Percentiles rank a stretch among this genome's conserved stretches.
Conservation (phyloP, 1,284 basidiomycete genomes). For the Vanrija sp. region DNA sequence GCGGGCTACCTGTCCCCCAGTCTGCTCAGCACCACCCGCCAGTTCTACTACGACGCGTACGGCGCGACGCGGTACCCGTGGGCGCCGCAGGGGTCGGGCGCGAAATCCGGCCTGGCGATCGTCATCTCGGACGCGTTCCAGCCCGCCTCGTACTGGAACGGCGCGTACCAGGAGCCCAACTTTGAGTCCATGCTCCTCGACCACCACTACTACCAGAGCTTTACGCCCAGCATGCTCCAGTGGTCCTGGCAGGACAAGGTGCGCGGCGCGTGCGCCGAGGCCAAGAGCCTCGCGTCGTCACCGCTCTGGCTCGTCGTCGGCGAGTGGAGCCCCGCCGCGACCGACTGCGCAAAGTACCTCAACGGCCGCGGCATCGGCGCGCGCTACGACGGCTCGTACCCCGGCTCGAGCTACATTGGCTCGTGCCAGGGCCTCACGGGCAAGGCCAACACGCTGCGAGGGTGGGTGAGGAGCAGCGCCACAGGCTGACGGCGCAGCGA, state of each 20-base stretch:
- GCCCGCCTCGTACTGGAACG: conserved; percentile 66
- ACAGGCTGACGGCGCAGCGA: conserved; percentile 39
- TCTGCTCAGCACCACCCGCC: conserved; percentile 57
- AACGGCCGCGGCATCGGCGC: conserved; percentile 68
- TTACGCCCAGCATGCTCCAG: conserved; percentile 59
- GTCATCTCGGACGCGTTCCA: conserved; percentile 86
- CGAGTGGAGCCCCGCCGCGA: conserved; percentile 70
- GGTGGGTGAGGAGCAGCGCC: conserved; percentile 19
- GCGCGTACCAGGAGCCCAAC: conserved; percentile 60
- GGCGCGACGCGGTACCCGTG: conserved; percentile 70
- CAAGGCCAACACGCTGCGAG: conserved; percentile 62
- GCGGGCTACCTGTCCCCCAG: conserved; percentile 63
- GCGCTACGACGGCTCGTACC: conserved; percentile 71
- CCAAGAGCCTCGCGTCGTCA: conserved; percentile 54
- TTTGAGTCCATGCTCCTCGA: conserved; percentile 71
- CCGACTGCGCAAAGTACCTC: conserved; percentile 79
- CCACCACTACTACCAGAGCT: conserved; percentile 77
- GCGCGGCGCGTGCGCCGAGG: conserved; percentile 55
- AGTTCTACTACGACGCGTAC: conserved; percentile 61
- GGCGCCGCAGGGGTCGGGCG: conserved; percentile 50
- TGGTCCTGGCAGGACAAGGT: conserved; percentile 65
- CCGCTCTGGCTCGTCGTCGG: conserved; percentile 71
- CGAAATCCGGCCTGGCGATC: conserved; percentile 47
- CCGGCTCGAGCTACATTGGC: conserved; percentile 65
- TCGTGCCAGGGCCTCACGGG: conserved; percentile 72